Percentiles rank a stretch among this genome's conserved stretches.
These are phyloP conservation scores for Trametes sanguinea DNA, from an alignment of 768 basidiomycete species.

Conservation along the genomic window DNA sequence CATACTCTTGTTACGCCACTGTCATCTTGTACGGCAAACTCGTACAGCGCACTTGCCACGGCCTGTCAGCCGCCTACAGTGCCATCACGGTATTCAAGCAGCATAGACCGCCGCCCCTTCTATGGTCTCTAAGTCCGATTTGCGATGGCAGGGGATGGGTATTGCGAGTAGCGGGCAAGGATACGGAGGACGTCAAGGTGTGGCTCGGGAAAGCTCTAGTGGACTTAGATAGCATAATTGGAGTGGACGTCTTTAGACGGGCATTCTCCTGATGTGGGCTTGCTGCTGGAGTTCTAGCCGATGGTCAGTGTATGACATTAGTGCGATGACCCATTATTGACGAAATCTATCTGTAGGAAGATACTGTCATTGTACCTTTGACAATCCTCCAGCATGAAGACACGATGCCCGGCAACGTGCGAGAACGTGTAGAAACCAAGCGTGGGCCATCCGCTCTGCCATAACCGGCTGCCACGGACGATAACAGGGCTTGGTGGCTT, in stretches of 20 bases:
- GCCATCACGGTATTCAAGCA: conserved; percentile 63
- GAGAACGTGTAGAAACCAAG: too few relatives aligned
- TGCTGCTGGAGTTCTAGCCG: too few relatives aligned
- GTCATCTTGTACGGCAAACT: conserved; percentile 77
- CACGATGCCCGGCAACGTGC: too few relatives aligned
- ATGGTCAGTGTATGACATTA: too few relatives aligned
- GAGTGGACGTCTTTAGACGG: conserved; percentile 63
- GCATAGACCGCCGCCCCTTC: conserved; percentile 52
- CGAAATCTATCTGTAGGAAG: too few relatives aligned
- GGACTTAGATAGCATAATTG: conserved; percentile 55
- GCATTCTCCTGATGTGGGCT: conserved; percentile 43
- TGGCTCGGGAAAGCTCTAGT: conserved; percentile 66
- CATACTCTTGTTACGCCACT: conserved; percentile 91
- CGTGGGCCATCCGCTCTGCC: too few relatives aligned
- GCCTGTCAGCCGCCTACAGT: conserved; percentile 52
- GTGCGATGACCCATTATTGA: too few relatives aligned
- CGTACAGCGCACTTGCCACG: conserved; percentile 46
- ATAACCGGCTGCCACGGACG: too few relatives aligned
- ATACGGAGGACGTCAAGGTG: conserved; percentile 70
- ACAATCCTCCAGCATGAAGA: too few relatives aligned
- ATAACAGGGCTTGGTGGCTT: too few relatives aligned
- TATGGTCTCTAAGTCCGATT: conserved; percentile 82
- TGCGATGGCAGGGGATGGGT: conserved; percentile 51
- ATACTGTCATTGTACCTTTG: too few relatives aligned
- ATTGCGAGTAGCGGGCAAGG: conserved; percentile 72